A percentile compares a stretch with the other conserved stretches of the same genome.
These are phyloP conservation scores for Cyclocybe aegerita DNA, from an alignment of 768 basidiomycete genomes.

Conservation along the genomic window DNA sequence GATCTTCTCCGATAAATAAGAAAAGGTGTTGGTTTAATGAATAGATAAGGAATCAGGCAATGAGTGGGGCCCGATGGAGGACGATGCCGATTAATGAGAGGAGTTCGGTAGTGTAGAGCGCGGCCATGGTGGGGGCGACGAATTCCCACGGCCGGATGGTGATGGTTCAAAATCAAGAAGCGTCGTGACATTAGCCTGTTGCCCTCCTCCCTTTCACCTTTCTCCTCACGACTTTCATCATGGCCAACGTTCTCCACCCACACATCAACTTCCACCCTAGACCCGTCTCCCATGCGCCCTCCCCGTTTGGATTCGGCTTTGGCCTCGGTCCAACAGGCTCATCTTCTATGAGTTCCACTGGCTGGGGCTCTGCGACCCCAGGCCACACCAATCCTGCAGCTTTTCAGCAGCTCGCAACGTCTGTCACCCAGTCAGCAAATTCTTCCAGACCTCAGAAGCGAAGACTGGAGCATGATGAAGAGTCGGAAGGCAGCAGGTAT, in stretches of 20 bases:
- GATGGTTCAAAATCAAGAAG: too few species aligned
- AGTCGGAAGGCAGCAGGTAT: constrained; percentile 39
- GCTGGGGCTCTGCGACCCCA: constrained; percentile 49
- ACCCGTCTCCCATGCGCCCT: constrained; percentile 57
- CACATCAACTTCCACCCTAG: constrained; percentile 64
- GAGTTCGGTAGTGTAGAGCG: too few species aligned
- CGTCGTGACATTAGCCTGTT: constrained; percentile 1
- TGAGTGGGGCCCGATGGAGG: too few species aligned
- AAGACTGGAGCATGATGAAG: constrained; percentile 69
- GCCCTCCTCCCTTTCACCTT: constrained; percentile 14
- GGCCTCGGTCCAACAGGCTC: constrained; percentile 48
- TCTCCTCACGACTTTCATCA: constrained; percentile 33
- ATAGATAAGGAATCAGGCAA: too few species aligned
- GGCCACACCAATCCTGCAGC: constrained; percentile 50
- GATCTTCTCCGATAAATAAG: too few species aligned
- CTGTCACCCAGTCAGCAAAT: constrained; percentile 40
- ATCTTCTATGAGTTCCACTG: constrained; percentile 39
- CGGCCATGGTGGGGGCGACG: too few species aligned
- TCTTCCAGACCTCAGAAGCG: constrained; percentile 55
- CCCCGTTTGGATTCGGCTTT: constrained; percentile 75
- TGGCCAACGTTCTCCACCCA: constrained; percentile 73
- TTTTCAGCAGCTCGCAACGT: constrained; percentile 56
- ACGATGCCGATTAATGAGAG: too few species aligned
- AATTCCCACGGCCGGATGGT: too few species aligned
- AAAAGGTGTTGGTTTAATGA: too few species aligned